Percentiles rank a stretch among this genome's conserved stretches.
These are phyloP conservation scores for Dimargaris xerosporica DNA, from an alignment of 192 early-diverging fungal species.

Conservation along the genomic window DNA sequence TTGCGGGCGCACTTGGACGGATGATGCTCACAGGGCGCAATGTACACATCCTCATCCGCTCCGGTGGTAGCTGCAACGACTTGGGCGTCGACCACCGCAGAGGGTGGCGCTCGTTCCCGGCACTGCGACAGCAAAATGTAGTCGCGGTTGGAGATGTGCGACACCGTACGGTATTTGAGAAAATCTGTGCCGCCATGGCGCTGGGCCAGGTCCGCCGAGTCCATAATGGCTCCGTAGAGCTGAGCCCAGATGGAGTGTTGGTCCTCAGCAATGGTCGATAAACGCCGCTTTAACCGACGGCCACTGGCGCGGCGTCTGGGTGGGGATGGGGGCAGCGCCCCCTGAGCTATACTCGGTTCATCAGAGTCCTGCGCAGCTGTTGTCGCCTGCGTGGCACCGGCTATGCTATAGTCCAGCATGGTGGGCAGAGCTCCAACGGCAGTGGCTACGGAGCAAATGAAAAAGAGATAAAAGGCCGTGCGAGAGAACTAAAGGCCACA, in stretches of 20 bases:
- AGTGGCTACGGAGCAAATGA: too few relatives aligned
- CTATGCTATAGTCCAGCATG: too few relatives aligned
- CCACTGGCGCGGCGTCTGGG: too few relatives aligned
- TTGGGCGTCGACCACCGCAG: background rate
- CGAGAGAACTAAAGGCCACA: too few relatives aligned
- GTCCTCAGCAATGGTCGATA: constrained; percentile 2
- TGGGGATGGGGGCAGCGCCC: too few relatives aligned
- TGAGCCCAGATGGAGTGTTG: constrained; percentile 8
- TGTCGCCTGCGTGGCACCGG: too few relatives aligned
- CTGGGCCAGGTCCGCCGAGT: constrained; percentile 9
- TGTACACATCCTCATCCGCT: background rate
- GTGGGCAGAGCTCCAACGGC: too few relatives aligned
- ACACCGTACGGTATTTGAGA: constrained; percentile 1
- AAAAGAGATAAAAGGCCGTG: too few relatives aligned
- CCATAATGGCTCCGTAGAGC: constrained; percentile 11
- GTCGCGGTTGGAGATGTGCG: constrained; percentile 8
- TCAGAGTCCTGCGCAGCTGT: too few relatives aligned
- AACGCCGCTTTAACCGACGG: background rate
- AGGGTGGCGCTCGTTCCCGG: background rate
- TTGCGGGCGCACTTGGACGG: constrained; percentile 7
- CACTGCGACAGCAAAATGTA: constrained; percentile 1
- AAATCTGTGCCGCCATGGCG: background rate
- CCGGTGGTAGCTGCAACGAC: background rate
- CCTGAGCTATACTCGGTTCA: too few relatives aligned
- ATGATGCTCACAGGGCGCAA: constrained; percentile 12